Evolutionary conservation across 495 filamentous ascomycete species (phyloP), one percentile per base, ranked within the genome.

Genomic region (Ascodesmis nigricans): DNA sequence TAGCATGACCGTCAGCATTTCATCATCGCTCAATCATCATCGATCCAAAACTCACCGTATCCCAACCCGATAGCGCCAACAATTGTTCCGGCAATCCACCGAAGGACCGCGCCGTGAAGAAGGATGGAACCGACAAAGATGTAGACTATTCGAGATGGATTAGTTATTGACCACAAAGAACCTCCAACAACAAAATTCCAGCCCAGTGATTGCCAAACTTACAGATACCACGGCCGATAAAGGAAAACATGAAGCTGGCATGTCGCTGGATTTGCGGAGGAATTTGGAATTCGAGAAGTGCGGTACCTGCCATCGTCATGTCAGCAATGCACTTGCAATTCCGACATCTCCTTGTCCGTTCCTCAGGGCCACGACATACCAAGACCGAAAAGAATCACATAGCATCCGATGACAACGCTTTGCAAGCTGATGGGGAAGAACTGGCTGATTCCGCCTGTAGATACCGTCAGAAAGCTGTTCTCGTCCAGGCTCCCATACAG

Each of bases 171-270:
- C 14, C 36, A 23, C 11, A 21, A 15, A 35, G 9, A 16, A 3
- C 20, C 7, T 2, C 15, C 43, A 23, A 44, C 33, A 19, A 22
- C 21, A 39, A 29, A 11, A 10, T 20, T 16, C n/a, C 23, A 25
- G 6, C 23, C n/a, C 23, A 6, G 6, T 7, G 16, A 21, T 31
- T 31, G 17, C 3, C 16, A 31, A 21, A 72, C 81, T 58, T 69
- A 93, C 82, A 95, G 54, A 81, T 60, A 54, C 87, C 87, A 46
- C 87, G 82, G 34, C 87, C 87, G 44, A 95, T 53, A 67, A 99
- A 95, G 29, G 74, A 82, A 65, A 93, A 95, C 51, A 95, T 71
- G 69, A 99, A 99, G 16, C 76, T 82, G 11, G 83, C 87, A 65
- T 95, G 93, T 53, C 77, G 71, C 39, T 80, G 74, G 23, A 91